Evolutionary conservation across 176 grass and related monocot genomes (phyloP).

Genomic region (Carex pumila): DNA sequence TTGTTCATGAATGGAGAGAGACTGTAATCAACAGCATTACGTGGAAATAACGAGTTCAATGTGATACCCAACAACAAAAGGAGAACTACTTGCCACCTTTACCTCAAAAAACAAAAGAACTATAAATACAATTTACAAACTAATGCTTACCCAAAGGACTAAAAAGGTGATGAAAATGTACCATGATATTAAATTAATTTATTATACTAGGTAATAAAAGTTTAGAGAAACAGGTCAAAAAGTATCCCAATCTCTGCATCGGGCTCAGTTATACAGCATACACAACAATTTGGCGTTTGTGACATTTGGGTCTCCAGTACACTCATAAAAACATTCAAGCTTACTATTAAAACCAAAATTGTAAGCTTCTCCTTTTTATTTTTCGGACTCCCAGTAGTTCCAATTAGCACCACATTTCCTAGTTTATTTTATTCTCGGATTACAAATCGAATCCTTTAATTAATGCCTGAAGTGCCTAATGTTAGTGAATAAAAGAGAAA

Average conservation of each 20-base stretch:
- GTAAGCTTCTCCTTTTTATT: constrained; percentile 1
- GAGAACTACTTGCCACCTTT: not conserved
- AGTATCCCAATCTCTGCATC: not conserved
- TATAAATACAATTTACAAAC: not conserved
- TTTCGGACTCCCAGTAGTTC: not conserved
- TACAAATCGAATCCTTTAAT: not conserved
- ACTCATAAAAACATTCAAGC: not conserved
- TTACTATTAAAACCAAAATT: constrained; percentile 16
- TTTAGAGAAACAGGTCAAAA: not conserved
- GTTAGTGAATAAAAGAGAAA: constrained; percentile 75
- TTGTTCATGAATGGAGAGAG: too few relatives aligned
- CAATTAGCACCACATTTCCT: not conserved
- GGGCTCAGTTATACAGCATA: not conserved
- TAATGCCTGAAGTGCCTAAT: constrained; percentile 88
- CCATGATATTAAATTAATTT: not conserved
- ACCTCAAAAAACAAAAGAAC: too few relatives aligned
- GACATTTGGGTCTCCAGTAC: not conserved
- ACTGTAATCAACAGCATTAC: too few relatives aligned
- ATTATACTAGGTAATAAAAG: not conserved
- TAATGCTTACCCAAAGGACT: not conserved
- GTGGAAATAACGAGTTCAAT: too few relatives aligned
- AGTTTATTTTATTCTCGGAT: not conserved
- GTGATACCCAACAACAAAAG: too few relatives aligned
- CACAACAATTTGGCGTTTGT: not conserved
- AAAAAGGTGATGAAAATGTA: not conserved